These are phyloP conservation scores for Venturia aucupariae DNA, from an alignment of 2,329 filamentous ascomycete species.

Conservation along the genomic window DNA sequence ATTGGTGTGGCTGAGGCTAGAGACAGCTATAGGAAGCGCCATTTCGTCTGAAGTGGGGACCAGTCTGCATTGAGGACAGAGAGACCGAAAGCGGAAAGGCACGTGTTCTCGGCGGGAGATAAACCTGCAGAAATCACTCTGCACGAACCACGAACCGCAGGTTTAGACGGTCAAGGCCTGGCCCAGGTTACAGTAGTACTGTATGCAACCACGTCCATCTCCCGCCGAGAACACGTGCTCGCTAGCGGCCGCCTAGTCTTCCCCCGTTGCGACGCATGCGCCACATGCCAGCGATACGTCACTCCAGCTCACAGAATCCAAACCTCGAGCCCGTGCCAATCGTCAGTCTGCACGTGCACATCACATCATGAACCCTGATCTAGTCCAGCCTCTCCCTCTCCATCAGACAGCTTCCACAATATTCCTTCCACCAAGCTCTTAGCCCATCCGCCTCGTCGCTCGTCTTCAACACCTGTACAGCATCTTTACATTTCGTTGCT, in stretches of 20 bases:
- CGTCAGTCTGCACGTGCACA: too few relatives aligned
- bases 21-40: neutral
- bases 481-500: constrained; percentile 29
- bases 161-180: too few relatives aligned
- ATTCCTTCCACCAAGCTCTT: constrained; percentile 45
- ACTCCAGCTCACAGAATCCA: too few relatives aligned
- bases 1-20: neutral
- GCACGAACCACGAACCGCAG: too few relatives aligned
- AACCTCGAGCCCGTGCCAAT: too few relatives aligned
- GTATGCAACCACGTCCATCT: too few relatives aligned
- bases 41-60: neutral
- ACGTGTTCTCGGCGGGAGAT: neutral
- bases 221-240: neutral
- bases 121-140: too few relatives aligned
- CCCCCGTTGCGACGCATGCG: neutral
- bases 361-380: neutral
- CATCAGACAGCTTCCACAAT: constrained; percentile 51
- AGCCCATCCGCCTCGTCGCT: constrained; percentile 36
- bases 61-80: neutral
- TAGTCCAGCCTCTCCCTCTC: constrained; percentile 1
- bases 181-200: too few relatives aligned
- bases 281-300: neutral
- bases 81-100: neutral
- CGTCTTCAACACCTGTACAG: constrained; percentile 33
- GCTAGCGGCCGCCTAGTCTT: neutral